Percentiles rank a stretch among this genome's conserved stretches.
These are phyloP conservation scores for Cymbopogon flexuosus DNA, from an alignment of 202 grass and related monocot species.

Conservation along the genomic window DNA sequence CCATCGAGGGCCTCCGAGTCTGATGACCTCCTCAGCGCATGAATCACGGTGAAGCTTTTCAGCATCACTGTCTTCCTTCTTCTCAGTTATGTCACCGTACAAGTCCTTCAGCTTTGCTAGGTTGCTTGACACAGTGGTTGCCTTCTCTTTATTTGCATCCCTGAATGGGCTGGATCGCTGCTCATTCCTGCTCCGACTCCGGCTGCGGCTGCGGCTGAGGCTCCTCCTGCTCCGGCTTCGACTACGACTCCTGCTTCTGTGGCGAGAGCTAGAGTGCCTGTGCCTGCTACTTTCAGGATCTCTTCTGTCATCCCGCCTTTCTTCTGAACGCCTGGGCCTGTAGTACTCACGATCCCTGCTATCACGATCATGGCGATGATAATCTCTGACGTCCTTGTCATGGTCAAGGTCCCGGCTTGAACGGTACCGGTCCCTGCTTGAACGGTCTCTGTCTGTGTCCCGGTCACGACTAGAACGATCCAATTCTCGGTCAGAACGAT, in stretches of 20 bases:
- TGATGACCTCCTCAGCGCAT: slow-evolving; percentile 78
- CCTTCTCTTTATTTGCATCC: slow-evolving; percentile 46
- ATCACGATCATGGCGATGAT: slow-evolving; percentile 33
- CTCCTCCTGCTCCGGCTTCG: slow-evolving; percentile 48
- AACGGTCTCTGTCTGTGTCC: slow-evolving; percentile 30
- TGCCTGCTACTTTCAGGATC: slow-evolving; percentile 40
- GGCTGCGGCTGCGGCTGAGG: slow-evolving; percentile 42
- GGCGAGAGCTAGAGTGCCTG: slow-evolving; percentile 45
- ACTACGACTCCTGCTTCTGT: slow-evolving; percentile 51
- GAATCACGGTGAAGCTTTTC: slow-evolving; percentile 54
- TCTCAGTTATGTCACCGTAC: slow-evolving; percentile 63
- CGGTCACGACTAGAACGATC: slow-evolving; percentile 30
- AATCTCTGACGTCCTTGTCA: slow-evolving; percentile 46
- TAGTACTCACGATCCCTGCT: slow-evolving; percentile 48
- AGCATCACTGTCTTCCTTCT: slow-evolving; percentile 43
- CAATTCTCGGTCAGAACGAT: slow-evolving; percentile 39
- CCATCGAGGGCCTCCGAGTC: slow-evolving; percentile 66
- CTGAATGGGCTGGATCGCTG: slow-evolving; percentile 48
- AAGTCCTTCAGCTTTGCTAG: slow-evolving; percentile 83
- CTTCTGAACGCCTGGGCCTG: slow-evolving; percentile 36
- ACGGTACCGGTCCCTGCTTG: slow-evolving; percentile 22
- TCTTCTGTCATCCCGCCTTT: slow-evolving; percentile 46
- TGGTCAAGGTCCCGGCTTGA: slow-evolving; percentile 24
- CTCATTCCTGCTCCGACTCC: slow-evolving; percentile 41
- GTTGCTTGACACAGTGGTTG: slow-evolving; percentile 44